Evolutionary conservation across 2,329 filamentous ascomycete species (phyloP), one percentile per base, ranked within the genome.

Genomic region (Fusarium sambucinum): DNA sequence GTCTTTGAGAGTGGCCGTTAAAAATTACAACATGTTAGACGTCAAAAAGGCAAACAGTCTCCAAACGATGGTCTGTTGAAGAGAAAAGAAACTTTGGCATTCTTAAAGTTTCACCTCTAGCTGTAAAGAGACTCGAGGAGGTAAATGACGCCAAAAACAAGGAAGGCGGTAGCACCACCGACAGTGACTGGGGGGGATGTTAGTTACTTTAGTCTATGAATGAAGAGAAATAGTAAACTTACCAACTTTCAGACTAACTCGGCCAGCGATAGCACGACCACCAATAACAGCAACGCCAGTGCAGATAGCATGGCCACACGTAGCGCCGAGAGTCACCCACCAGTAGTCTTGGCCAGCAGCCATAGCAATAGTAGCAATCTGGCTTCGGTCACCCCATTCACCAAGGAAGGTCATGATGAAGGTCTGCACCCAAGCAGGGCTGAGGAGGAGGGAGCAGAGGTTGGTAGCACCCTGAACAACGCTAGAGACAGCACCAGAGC

Each of bases 351-450:
- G 93, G 21, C 96, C 96, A 33, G 96, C 95, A 50, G 96, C 96
- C 96, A 99, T 99, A 55, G 96, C 96, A 76, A 99, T 97, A 1
- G 96, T 99, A 23, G 96, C 96, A 75, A 99, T 98, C 82, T 99
- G 96, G 77, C 93, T 97, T 71, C 96, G 89, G 76, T 99, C 96
- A 59, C 96, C 96, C 96, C 96, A 99, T 79, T 99, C 96, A 40
- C 96, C 96, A 30, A 99, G 82, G 81, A 99, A 99, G 3, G 96
- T 99, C 96, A 99, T 99, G 73, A 96, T 88, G 77, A 99, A 99
- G 0, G 96, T 99, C 81, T 98, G 95, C 16, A 99, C 96, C 96
- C 96, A 99, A 1, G 94, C 96, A 2, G 96, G 96, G 79, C 93
- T 97, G 38, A 99, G 85, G 6, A 99, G 86, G 9, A 99, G 84